A percentile compares a stretch with the other conserved stretches of the same genome.
Conservation (phyloP, 164 flowering plant species). For the Aristolochia californica region DNA sequence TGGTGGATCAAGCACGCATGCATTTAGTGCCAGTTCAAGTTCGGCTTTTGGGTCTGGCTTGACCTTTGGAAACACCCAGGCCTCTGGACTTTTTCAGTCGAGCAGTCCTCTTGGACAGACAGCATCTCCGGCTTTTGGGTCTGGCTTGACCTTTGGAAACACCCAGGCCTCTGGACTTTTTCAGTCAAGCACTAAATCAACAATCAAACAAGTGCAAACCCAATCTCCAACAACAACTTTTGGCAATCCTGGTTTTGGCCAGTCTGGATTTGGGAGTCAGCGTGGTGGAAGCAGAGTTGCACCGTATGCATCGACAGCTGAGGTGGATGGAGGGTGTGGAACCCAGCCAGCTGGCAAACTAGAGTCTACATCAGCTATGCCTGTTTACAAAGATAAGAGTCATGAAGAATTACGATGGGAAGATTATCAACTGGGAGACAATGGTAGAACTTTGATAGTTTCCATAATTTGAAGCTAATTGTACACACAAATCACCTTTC, state of each 20-base stretch:
- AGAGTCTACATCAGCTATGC: conserved; percentile 96
- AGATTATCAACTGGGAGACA: conserved; percentile 88
- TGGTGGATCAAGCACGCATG: conserved; percentile 35
- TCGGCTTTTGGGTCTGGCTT: conserved; percentile 46
- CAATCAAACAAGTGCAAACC: conserved; percentile 32
- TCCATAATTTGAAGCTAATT: background rate
- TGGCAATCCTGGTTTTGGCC: conserved; percentile 58
- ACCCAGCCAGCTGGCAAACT: conserved; percentile 65
- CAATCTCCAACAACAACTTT: conserved; percentile 58
- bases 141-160: conserved; percentile 44
- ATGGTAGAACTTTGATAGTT: conserved; percentile 32
- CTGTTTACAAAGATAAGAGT: conserved; percentile 83
- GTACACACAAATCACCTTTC: background rate
- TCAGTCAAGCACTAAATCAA: no score
- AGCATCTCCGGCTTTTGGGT: no score
- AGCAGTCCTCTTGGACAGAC: conserved; percentile 54
- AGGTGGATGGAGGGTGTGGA: conserved; percentile 44
- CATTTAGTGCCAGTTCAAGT: conserved; percentile 28
- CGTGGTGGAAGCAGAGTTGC: conserved; percentile 76
- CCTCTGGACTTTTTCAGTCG: conserved; percentile 63
- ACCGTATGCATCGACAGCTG: conserved; percentile 57
- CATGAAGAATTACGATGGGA: conserved; percentile 99
- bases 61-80: conserved; percentile 52
- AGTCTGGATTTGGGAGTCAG: conserved; percentile 55
- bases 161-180: conserved; percentile 70